Percentiles rank a stretch among this genome's conserved stretches.
phyloP scores from a whole-genome alignment of 306 rosid species.

The Abrus precatorius region DNA sequence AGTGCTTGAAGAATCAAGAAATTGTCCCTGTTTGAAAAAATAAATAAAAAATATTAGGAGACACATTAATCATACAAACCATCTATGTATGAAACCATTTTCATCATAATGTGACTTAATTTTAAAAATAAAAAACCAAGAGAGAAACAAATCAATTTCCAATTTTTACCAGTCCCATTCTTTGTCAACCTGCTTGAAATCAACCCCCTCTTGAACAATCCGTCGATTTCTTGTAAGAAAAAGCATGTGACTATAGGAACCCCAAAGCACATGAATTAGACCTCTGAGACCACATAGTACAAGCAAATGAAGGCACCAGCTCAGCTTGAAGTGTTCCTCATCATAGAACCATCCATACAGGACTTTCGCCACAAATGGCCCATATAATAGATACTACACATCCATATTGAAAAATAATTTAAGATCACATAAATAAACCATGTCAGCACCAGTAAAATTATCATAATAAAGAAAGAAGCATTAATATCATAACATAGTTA shows the following conservation, averaged over 20 bases:
- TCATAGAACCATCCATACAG: conserved; percentile 57
- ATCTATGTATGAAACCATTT: background rate
- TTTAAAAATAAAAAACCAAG: background rate
- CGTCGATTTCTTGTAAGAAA: conserved; percentile 54
- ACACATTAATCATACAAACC: background rate
- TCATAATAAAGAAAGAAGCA: background rate
- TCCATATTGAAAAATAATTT: background rate
- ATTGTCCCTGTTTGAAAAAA: conserved; percentile 72
- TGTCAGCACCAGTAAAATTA: background rate
- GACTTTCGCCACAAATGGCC: conserved; percentile 72
- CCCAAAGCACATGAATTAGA: conserved; percentile 46
- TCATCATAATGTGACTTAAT: background rate
- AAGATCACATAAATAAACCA: background rate
- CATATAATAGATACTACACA: conserved; percentile 68
- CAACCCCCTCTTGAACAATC: conserved; percentile 60
- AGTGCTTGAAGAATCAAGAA: conserved; percentile 81
- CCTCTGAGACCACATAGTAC: conserved; percentile 53
- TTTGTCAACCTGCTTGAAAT: conserved; percentile 66
- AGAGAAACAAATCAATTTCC: background rate
- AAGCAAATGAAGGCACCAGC: conserved; percentile 74
- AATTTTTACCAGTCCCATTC: conserved; percentile 88
- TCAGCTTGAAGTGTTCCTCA: conserved; percentile 52
- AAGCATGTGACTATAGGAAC: conserved; percentile 53
- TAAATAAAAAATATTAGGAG: background rate
- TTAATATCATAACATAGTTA: background rate